Evolutionary conservation across 2,329 filamentous ascomycete genomes (phyloP).

Genomic region (Cytospora leucostoma): DNA sequence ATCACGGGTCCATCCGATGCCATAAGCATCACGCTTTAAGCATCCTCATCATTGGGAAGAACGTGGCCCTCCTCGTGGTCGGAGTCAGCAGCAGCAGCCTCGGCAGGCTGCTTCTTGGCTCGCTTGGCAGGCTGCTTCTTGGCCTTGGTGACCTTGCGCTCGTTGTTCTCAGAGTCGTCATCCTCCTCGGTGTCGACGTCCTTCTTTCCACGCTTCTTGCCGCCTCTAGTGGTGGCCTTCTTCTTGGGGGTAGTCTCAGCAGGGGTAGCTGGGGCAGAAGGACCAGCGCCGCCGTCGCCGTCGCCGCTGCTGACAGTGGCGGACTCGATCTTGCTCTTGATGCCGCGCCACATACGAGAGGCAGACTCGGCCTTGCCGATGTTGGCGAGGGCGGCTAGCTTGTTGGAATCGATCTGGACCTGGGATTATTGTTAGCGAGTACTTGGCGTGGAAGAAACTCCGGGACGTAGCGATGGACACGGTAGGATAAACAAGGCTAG

Average conservation of each 20-base stretch:
- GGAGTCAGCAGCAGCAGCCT: not conserved
- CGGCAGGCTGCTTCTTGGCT: not conserved
- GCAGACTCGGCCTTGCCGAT: not conserved
- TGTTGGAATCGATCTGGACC: not conserved
- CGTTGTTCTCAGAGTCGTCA: not conserved
- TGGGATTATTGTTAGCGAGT: not conserved
- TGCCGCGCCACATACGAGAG: not conserved
- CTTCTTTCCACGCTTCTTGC: constrained; percentile 2
- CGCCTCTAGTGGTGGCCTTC: not conserved
- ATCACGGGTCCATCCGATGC: no score
- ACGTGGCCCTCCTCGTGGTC: not conserved
- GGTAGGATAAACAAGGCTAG: not conserved
- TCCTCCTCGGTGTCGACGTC: not conserved
- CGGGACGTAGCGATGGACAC: not conserved
- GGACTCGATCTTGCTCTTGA: constrained; percentile 4
- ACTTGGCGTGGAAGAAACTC: not conserved
- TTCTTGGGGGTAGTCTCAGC: not conserved
- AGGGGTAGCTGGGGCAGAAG: not conserved
- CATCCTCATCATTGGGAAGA: not conserved
- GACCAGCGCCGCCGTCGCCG: no score
- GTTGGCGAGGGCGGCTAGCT: not conserved
- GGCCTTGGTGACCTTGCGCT: not conserved
- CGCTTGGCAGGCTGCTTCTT: constrained; percentile 7
- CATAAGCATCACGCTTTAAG: not conserved
- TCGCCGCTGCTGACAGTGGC: not conserved